Base-by-base conservation (phyloP, 768 basidiomycete species). In the Russula emetica region DNA sequence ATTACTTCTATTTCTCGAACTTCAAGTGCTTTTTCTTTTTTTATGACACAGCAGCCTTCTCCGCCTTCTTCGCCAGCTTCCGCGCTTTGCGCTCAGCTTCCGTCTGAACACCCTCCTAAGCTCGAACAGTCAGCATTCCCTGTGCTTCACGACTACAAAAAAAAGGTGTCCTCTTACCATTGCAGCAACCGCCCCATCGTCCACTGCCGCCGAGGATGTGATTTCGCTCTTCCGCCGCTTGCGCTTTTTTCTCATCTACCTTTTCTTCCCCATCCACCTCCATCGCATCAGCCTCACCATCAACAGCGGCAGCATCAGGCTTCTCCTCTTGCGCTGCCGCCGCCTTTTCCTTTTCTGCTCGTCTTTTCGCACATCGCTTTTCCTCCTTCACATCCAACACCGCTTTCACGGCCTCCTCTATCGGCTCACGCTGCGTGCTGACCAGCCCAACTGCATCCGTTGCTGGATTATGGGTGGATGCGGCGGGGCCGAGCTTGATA, bases 361-460 rank as follows among this genome's bases (percentile, higher is more conserved):
- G 80, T 76, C 81, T 87, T 78, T 87, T 90, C 62, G 88, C 86
- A 73, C 74, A 84, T 74, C 80, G 82, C 80, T 92, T 93, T 78
- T 96, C 94, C 66, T 88, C 88, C 77, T 92, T 92, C 69, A 91
- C 88, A 63, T 94, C 91, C 69, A 85, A 71, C 45, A 85, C 91
- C 36, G 80, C 86, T 75, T 87, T 81, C 26, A 92, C 77, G 2
- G 93, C 94, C 26, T 79, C 74, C 69, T 90, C 85, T 74, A 87
- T 77, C n/a, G 92, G 86, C 56, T 87, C 85, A 56, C 87, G 83
- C 75, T 95, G 94, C 36, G 96, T 91, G 44, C 94, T 83, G 53
- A 98, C 83, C 64, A 98, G 79, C 70, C 86, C 85, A 55, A 92
- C 84, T 30, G 83, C 83, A 74, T 98, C 96, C 40, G 91, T 90